A percentile compares a stretch with the other conserved stretches of the same genome.
phyloP scores from a whole-genome alignment of 2,329 filamentous ascomycete genomes.

The Drechslerella stenobrocha region DNA sequence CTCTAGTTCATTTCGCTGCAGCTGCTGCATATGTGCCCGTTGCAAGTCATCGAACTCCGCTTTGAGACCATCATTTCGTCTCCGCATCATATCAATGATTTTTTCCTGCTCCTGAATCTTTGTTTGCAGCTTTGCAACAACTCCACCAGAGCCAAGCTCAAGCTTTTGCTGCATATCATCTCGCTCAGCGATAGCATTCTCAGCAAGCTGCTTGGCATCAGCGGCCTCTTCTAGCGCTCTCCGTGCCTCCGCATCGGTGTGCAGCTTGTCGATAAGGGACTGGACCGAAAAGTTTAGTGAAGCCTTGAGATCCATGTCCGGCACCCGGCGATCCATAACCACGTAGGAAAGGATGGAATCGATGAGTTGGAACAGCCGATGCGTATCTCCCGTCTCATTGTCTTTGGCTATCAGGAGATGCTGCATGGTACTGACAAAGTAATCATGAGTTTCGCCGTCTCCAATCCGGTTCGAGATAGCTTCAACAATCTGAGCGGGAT shows the following conservation, averaged over 20 bases:
- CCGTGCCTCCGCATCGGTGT: conserved; percentile 92
- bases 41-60: conserved; percentile 75
- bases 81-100: conserved; percentile 83
- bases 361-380: conserved; percentile 95
- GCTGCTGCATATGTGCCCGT: conserved; percentile 65
- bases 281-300: conserved; percentile 97
- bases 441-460: conserved; percentile 85
- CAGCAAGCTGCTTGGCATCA: conserved; percentile 87
- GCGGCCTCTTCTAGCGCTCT: conserved; percentile 89
- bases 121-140: conserved; percentile 89
- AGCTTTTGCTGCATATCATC: conserved; percentile 90
- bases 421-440: conserved; percentile 93
- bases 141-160: conserved; percentile 86
- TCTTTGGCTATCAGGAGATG: conserved; percentile 91
- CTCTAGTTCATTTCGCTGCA: conserved; percentile 93
- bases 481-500: conserved; percentile 90
- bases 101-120: conserved; percentile 90
- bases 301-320: conserved; percentile 97
- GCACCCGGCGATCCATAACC: conserved; percentile 92
- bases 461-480: conserved; percentile 84
- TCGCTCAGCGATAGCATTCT: conserved; percentile 91
- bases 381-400: conserved; percentile 84
- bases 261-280: conserved; percentile 88
- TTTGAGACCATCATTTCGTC: conserved; percentile 85
- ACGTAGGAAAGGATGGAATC: conserved; percentile 99